Conservation (phyloP, 2,329 filamentous ascomycete species). For the Neophaeococcomyces aloes region DNA sequence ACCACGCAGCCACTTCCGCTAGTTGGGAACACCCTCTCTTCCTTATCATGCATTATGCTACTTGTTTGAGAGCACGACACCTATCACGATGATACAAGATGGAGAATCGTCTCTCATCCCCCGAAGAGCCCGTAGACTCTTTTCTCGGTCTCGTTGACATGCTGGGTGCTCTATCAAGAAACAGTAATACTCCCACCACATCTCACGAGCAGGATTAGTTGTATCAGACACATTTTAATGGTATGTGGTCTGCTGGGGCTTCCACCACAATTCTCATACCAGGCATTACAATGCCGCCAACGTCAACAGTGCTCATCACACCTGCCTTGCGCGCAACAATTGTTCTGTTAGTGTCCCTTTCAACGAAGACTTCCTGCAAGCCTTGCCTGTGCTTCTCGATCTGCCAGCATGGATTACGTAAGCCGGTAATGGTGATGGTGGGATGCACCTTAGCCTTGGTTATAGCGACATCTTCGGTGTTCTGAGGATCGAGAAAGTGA, state of each 20-base stretch:
- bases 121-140: no score
- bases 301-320: conserved; percentile 21
- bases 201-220: no score
- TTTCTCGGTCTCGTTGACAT: no score
- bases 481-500: conserved; percentile 12
- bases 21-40: no score
- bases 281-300: conserved; percentile 16
- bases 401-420: conserved; percentile 20
- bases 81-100: no score
- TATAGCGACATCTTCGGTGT: neutral
- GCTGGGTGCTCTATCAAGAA: no score
- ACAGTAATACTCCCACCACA: no score
- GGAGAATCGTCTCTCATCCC: no score
- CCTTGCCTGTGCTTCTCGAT: conserved; percentile 18
- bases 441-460: conserved; percentile 7
- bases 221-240: neutral
- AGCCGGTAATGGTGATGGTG: conserved; percentile 16
- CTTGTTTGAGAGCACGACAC: no score
- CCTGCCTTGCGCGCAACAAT: conserved; percentile 20
- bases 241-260: conserved; percentile 8
- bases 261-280: conserved; percentile 22
- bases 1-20: no score
- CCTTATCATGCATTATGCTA: no score
- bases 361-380: conserved; percentile 17
- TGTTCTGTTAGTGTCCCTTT: conserved; percentile 13